Evolutionary conservation across 768 basidiomycete genomes (phyloP).

Genomic region (Clitopilus hobsonii): DNA sequence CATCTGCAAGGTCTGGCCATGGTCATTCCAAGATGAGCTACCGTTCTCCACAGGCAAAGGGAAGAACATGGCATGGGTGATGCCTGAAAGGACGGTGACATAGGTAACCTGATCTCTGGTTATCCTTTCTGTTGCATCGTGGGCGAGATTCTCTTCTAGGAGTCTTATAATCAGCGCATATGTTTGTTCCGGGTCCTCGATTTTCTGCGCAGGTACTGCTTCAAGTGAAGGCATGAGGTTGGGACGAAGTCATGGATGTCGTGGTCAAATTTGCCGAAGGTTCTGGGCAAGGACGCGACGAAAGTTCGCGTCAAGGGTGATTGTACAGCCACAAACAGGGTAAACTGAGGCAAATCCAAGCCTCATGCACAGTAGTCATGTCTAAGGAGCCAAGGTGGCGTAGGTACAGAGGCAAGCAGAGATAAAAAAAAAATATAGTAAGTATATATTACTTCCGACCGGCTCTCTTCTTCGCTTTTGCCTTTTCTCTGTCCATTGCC

Average conservation of each 20-base stretch:
- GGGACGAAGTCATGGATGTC: neutral
- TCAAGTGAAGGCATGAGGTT: neutral
- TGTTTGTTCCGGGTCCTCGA: neutral
- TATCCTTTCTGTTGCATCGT: neutral
- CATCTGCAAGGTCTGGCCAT: conserved; percentile 54
- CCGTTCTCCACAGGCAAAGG: conserved; percentile 34
- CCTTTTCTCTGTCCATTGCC: conserved; percentile 80
- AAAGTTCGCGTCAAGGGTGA: neutral
- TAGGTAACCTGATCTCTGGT: conserved; percentile 27
- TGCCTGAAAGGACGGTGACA: conserved; percentile 43
- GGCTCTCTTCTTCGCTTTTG: conserved; percentile 68
- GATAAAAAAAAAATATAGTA: neutral
- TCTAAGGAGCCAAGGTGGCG: too few relatives aligned
- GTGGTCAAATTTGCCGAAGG: too few relatives aligned
- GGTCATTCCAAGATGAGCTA: conserved; percentile 43
- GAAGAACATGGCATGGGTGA: conserved; percentile 56
- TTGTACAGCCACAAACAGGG: neutral
- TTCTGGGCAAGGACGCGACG: too few relatives aligned
- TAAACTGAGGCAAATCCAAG: too few relatives aligned
- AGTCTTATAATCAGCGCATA: neutral
- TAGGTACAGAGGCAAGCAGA: neutral
- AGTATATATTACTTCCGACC: conserved; percentile 59
- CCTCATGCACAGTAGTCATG: too few relatives aligned
- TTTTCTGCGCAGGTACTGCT: neutral
- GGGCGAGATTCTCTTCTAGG: neutral